Evolutionary conservation across 2,329 filamentous ascomycete genomes (phyloP).

Genomic region (Trichoderma sp.): DNA sequence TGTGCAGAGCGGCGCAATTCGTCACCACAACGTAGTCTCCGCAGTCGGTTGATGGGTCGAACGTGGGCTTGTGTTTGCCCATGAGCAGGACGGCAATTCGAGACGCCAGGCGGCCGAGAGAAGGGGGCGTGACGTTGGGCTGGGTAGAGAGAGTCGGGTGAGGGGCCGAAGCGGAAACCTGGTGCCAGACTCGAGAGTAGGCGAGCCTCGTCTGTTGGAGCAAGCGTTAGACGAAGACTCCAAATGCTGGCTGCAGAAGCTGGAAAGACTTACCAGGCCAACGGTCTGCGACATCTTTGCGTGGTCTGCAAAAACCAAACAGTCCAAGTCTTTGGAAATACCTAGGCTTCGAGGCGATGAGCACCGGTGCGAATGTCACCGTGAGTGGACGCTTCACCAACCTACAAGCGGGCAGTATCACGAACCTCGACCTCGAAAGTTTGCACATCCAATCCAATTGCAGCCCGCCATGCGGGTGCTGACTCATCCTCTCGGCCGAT

Average conservation of each 20-base stretch:
- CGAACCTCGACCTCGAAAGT: conserved; percentile 12
- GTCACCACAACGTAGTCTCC: conserved; percentile 97
- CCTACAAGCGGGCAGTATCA: not conserved
- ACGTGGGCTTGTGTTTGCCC: conserved; percentile 99
- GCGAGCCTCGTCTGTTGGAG: conserved; percentile 79
- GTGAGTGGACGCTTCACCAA: conserved; percentile 1
- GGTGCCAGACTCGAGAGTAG: conserved; percentile 95
- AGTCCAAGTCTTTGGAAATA: not conserved
- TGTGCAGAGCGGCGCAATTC: conserved; percentile 80
- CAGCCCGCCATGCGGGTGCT: not conserved
- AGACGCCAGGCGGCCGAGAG: conserved; percentile 85
- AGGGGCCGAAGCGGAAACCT: conserved; percentile 67
- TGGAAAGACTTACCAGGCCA: conserved; percentile 14
- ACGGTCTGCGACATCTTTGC: conserved; percentile 18
- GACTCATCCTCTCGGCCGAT: conserved; percentile 11
- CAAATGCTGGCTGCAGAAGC: not conserved
- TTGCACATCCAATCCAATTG: conserved; percentile 10
- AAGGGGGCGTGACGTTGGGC: conserved; percentile 61
- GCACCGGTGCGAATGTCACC: not conserved
- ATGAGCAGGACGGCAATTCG: conserved; percentile 84
- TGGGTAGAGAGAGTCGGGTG: conserved; percentile 59
- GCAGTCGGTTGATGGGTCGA: conserved; percentile 95
- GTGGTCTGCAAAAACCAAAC: not conserved
- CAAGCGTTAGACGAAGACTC: not conserved
- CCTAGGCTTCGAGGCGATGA: not conserved